These are phyloP conservation scores for Lenwebbia sp. DNA, from an alignment of 345 rosid species.

Conservation along the genomic window DNA sequence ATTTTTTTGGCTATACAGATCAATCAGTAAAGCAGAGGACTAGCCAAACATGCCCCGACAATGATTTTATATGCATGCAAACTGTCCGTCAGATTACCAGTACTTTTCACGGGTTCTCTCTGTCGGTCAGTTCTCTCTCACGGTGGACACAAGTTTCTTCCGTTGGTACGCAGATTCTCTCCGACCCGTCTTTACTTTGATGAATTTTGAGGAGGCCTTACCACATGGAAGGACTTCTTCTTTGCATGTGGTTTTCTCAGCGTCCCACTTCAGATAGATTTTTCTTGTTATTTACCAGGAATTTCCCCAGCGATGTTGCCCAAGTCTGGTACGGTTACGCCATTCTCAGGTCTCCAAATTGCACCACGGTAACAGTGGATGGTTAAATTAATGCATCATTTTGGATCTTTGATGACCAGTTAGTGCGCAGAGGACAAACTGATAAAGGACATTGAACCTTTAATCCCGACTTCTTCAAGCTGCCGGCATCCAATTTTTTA, in stretches of 20 bases:
- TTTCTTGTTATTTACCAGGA: background rate
- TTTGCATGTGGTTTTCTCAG: background rate
- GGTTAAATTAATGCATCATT: background rate
- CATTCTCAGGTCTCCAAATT: background rate
- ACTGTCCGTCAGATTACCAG: background rate
- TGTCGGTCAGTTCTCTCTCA: background rate
- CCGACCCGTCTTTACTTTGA: background rate
- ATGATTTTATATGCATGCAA: background rate
- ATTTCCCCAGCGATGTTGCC: background rate
- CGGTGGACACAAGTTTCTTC: background rate
- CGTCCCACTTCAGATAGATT: background rate
- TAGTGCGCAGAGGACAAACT: background rate
- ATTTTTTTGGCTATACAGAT: background rate
- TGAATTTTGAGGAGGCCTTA: background rate
- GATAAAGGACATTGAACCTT: background rate
- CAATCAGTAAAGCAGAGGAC: background rate
- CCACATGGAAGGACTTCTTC: background rate
- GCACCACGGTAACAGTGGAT: background rate
- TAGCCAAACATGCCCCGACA: background rate
- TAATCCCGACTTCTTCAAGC: background rate
- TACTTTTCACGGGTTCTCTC: background rate
- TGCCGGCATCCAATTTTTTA: background rate
- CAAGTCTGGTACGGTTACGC: background rate
- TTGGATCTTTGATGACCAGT: background rate
- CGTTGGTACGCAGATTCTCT: background rate